A percentile compares a stretch with the other conserved stretches of the same genome.
These are phyloP conservation scores for Rhodosorus marinus DNA, from an alignment of 23 red algal species.

Conservation along the genomic window DNA sequence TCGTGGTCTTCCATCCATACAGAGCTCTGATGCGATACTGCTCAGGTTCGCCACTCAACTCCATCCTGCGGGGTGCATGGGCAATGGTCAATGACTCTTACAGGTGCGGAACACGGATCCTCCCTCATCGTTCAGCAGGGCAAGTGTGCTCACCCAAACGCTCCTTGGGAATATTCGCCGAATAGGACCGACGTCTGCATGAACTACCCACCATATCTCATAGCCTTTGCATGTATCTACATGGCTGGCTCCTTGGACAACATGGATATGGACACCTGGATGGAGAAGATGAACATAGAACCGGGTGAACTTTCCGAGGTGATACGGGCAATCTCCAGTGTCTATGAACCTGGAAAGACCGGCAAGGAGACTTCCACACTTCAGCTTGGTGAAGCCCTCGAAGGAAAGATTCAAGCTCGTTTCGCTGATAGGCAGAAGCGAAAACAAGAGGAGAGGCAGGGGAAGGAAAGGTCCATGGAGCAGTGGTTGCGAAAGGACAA, in stretches of 20 bases:
- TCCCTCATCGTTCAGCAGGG: too few species aligned
- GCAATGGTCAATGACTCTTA: conserved; percentile 60
- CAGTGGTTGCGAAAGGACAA: too few species aligned
- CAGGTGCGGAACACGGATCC: too few species aligned
- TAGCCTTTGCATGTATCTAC: conserved; percentile 31
- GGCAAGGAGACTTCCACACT: too few species aligned
- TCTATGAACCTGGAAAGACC: too few species aligned
- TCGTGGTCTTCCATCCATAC: conserved; percentile 55
- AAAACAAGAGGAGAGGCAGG: too few species aligned
- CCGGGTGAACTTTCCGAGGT: conserved; percentile 33
- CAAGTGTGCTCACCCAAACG: too few species aligned
- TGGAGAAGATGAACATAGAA: conserved; percentile 23
- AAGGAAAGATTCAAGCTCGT: too few species aligned
- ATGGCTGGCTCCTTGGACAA: conserved; percentile 37
- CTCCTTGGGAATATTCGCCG: too few species aligned
- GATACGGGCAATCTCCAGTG: conserved; percentile 14
- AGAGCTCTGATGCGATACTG: conserved; percentile 37
- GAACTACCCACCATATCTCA: conserved; percentile 39
- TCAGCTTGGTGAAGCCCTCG: too few species aligned
- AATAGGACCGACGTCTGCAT: conserved; percentile 36
- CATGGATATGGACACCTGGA: conserved; percentile 45
- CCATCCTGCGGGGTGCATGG: conserved; percentile 38
- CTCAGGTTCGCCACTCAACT: conserved; percentile 11
- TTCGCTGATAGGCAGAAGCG: too few species aligned
- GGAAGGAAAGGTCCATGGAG: too few species aligned